Conservation (phyloP, 768 basidiomycete genomes). For the Suillus fuscotomentosus region DNA sequence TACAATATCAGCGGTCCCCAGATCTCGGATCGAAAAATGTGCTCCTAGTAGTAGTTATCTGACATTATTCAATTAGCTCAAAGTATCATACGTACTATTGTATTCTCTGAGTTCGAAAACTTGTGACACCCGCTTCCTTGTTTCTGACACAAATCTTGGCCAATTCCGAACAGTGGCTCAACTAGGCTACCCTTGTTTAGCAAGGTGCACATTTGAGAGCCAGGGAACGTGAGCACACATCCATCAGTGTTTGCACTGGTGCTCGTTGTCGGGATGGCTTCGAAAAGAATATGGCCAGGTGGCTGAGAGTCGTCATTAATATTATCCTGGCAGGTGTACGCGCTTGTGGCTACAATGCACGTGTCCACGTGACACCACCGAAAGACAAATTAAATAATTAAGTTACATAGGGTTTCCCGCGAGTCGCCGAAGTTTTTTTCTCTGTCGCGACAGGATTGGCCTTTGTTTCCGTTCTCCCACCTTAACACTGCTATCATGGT, state of each 20-base stretch:
- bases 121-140: neutral
- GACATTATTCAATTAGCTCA: neutral
- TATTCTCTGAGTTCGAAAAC: neutral
- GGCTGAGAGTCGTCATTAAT: no score
- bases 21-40: no score
- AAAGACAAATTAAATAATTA: constrained; percentile 17
- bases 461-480: constrained; percentile 12
- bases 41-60: neutral
- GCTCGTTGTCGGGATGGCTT: neutral
- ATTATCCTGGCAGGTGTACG: neutral
- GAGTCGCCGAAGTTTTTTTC: constrained; percentile 4
- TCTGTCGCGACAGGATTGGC: constrained; percentile 5
- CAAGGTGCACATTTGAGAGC: neutral
- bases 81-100: no score
- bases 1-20: no score
- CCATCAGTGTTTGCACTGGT: neutral
- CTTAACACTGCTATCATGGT: constrained; percentile 16
- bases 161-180: neutral
- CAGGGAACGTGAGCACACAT: neutral
- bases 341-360: constrained; percentile 26
- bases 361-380: constrained; percentile 20
- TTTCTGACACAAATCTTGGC: neutral
- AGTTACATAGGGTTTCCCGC: constrained; percentile 12
- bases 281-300: neutral
- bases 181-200: neutral